These are phyloP conservation scores for Xylaria sp. DNA, from an alignment of 2,329 filamentous ascomycete genomes.

Conservation along the genomic window DNA sequence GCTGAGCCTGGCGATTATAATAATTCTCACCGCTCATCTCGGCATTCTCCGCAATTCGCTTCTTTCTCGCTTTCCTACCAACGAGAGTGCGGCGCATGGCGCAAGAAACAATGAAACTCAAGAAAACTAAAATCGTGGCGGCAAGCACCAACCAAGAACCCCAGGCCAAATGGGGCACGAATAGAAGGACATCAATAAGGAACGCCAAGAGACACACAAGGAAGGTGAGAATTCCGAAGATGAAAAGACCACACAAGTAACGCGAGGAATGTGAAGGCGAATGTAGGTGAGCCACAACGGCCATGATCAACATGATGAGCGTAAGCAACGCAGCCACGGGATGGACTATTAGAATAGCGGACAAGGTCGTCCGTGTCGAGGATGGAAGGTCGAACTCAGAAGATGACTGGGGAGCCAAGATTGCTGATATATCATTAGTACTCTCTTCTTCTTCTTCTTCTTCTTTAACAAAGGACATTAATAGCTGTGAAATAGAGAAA, in stretches of 20 bases:
- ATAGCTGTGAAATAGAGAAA: background rate
- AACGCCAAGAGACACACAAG: slow-evolving; percentile 87
- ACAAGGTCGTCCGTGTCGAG: slow-evolving; percentile 72
- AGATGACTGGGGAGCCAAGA: slow-evolving; percentile 37
- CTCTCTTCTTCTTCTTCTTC: background rate
- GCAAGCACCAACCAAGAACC: slow-evolving; percentile 93
- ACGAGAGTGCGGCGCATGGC: slow-evolving; percentile 94
- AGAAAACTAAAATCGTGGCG: slow-evolving; percentile 84
- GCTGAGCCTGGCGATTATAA: slow-evolving; percentile 76
- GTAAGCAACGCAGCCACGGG: slow-evolving; percentile 89
- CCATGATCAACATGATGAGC: slow-evolving; percentile 84
- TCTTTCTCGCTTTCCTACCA: slow-evolving; percentile 91
- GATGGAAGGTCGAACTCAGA: slow-evolving; percentile 67
- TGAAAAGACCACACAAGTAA: slow-evolving; percentile 85
- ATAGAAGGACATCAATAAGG: slow-evolving; percentile 91
- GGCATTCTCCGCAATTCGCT: slow-evolving; percentile 89
- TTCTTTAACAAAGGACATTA: too few relatives aligned
- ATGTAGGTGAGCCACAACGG: slow-evolving; percentile 85
- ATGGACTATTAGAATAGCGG: slow-evolving; percentile 89
- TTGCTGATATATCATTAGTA: slow-evolving; percentile 41
- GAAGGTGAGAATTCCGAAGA: slow-evolving; percentile 86
- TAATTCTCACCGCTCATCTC: slow-evolving; percentile 97
- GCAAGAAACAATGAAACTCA: slow-evolving; percentile 87
- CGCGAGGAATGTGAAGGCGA: slow-evolving; percentile 88
- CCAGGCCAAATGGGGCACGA: slow-evolving; percentile 93